These are phyloP conservation scores for Cladosporium halotolerans DNA, from an alignment of 2,329 filamentous ascomycete species.

Conservation along the genomic window DNA sequence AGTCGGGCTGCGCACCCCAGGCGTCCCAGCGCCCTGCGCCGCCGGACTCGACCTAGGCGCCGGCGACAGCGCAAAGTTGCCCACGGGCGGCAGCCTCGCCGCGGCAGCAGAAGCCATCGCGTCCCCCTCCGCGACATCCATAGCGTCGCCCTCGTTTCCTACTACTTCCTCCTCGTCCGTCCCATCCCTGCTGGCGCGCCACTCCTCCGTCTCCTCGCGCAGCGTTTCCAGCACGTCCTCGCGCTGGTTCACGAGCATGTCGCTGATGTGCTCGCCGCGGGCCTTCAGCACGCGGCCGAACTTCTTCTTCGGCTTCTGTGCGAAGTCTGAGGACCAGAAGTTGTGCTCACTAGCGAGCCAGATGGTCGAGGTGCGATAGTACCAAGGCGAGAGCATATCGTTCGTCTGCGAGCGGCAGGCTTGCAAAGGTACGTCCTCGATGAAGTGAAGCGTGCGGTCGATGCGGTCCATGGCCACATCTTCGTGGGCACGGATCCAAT, in stretches of 20 bases:
- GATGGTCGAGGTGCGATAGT: constrained; percentile 71
- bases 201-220: constrained; percentile 35
- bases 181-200: constrained; percentile 15
- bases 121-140: neutral
- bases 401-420: constrained; percentile 60
- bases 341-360: constrained; percentile 70
- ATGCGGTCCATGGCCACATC: constrained; percentile 60
- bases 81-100: constrained; percentile 15
- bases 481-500: constrained; percentile 66
- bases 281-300: constrained; percentile 50
- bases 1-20: neutral
- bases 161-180: constrained; percentile 10
- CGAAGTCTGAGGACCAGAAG: constrained; percentile 62
- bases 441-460: constrained; percentile 71
- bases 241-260: constrained; percentile 52
- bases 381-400: constrained; percentile 77
- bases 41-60: neutral
- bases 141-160: neutral
- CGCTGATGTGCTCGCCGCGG: constrained; percentile 41
- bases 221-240: constrained; percentile 45
- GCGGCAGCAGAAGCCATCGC: neutral
- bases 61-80: constrained; percentile 18
- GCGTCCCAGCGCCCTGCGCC: neutral
- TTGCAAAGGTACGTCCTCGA: constrained; percentile 65
- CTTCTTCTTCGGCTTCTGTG: constrained; percentile 49